Evolutionary conservation across 2,329 filamentous ascomycete genomes (phyloP), one percentile per base, ranked within the genome.

Genomic region (Periconia sp.): DNA sequence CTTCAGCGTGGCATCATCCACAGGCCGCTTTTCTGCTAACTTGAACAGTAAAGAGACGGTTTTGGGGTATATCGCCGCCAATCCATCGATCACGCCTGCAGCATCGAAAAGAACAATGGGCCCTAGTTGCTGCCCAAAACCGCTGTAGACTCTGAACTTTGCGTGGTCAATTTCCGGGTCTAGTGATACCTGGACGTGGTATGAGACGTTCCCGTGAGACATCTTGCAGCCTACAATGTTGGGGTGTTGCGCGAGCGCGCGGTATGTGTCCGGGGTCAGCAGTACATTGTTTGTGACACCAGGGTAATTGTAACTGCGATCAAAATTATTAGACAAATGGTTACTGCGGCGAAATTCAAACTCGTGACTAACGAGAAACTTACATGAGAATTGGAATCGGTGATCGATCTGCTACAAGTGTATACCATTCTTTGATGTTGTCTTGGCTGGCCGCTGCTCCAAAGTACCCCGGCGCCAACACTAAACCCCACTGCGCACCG

Each of bases 151-250:
- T 59, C 78, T 79, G 74, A 88, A 88, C 45, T 80, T 74, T 2
- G 71, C 64, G 62, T 83, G 79, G 69, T 87, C 82, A 64, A 88
- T 85, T 45, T 76, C 67, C 0, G 85, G 85, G 61, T 80, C 82
- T 3, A 80, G 77, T 3, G 82, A 83, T 53, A 88, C 81, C 67
- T 87, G 82, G 5, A 81, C 78, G 66, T 87, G 85, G 61, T 82
- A 78, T n/a, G 84, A 86, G 45, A 88, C 79, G 65, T 87, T 84
- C 47, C 84, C 85, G 68, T 89, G 86, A 0, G 85, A 88, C 61
- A 89, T 81, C 74, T 89, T 89, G 74, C 83, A 86, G 47, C 86
- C 86, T 3, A 88, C 85, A 53, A 88, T 87, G 64, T 88, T 88
- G 30, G 82, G 79, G 66, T 88, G 85, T 50, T 79, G 74, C 7